Base-by-base conservation (phyloP, 1,284 basidiomycete species). In the Trichosporon sp. region DNA sequence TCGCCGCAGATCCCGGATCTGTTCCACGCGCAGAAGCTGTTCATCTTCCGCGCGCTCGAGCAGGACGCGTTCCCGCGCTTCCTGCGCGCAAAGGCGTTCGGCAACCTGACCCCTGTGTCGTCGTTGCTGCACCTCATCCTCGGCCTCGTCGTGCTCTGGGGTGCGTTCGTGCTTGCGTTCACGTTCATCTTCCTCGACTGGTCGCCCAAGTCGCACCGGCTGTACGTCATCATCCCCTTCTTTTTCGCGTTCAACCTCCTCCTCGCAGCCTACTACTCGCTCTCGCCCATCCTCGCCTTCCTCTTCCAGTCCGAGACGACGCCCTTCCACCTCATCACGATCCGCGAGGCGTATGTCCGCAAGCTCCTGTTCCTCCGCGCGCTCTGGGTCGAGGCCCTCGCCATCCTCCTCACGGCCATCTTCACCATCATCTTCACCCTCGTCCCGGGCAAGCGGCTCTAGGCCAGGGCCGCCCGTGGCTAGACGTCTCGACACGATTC, bases 171-270 rank as follows among this genome's bases (percentile, higher is more conserved):
- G 1, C 89, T 89, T 29, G 95, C 88, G 0, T 98, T 99, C 82
- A 89, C 93, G 9, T 88, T 98, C 75, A 88, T 99, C 74, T 98
- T 99, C 84, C 86, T 98, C 66, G 93, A 99, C 81, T 89, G 92
- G 64, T 88, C 92, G 73, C 92, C 93, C 9, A 95, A 93, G 78
- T 89, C 90, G 27, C 92, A 91, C 80, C 88, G 97, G 66, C 91
- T 98, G 79, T 98, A 95, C 89, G 95, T 98, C 75, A 95, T 98
- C 84, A 87, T 99, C 35, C 96, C 96, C 0, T 98, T 97, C 82
- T 86, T 91, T n/a, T 83, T 98, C 75, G 93, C 95, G 65, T 86
- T 92, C 76, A 89, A 96, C 74, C 91, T 92, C 84, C 88, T 99
- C 71, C 87, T 98, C 68, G 92, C 94, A 25, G 93, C 97, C 78